Base-by-base conservation (phyloP, 768 basidiomycete species). In the Mycena amicta region DNA sequence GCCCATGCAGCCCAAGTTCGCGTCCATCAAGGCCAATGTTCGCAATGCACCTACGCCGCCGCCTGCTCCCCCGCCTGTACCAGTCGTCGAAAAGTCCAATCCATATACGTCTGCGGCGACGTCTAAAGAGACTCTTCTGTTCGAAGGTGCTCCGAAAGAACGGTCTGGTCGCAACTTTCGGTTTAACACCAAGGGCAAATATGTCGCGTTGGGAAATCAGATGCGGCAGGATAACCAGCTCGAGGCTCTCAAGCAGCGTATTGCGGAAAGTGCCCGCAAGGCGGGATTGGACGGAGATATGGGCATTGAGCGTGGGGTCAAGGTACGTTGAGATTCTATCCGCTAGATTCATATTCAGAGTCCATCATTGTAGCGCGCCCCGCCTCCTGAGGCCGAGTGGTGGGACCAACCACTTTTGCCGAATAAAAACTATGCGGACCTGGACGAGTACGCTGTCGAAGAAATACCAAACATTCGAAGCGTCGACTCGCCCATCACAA, bases 1-100 rank as follows among this genome's bases (percentile, higher is more conserved):
- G 71, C 94, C 96, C 18, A 98, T 99, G 95, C 95, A 95, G 62
- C 97, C 97, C 50, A 99, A 99, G 73, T 99, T 98, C 72, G 92
- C 95, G 0, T 93, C 93, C 3, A 95, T 96, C 73, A 94, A 90
- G 78, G 91, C 91, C 4, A 95, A 96, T 65, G 82, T 83, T 8
- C 85, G 92, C n/a, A 89, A 86, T 57, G 79, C 79, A 2, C 85
- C 90, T 3, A 86, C 87, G 1, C 85, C 79, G 3, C 77, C 79
- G 4, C 68, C 73, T 5, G 77, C 77, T 1, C 68, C 73, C 15
- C 67, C 67, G 2, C 73, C 79, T 2, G 81, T 82, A 58, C 66
- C 76, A 0, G 72, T 76, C 20, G 61, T 60, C 50, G 65, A 64
- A 29, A 56, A 67, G 43, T 70, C 83, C 18, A 98, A 96, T 69